These are phyloP conservation scores for Aspergillus asperescens DNA, from an alignment of 495 filamentous ascomycete species.

Conservation along the genomic window DNA sequence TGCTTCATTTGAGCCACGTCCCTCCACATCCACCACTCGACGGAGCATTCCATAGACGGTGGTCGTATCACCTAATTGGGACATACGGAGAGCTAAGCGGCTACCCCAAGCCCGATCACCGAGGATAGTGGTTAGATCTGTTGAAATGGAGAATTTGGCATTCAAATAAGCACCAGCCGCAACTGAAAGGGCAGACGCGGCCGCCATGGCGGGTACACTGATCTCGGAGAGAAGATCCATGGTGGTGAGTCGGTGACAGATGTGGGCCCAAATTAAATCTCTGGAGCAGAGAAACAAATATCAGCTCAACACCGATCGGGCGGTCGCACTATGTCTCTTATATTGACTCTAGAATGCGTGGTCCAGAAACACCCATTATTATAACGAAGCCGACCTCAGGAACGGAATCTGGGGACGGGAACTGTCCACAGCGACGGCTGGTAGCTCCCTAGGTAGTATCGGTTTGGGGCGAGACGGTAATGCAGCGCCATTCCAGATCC, in stretches of 20 bases:
- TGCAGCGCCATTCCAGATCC: conserved; percentile 4
- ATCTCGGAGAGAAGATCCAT: conserved; percentile 40
- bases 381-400: not conserved
- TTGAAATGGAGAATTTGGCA: conserved; percentile 42
- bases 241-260: not conserved
- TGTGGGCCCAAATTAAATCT: not conserved
- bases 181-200: conserved; percentile 36
- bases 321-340: not conserved
- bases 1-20: conserved; percentile 31
- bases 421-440: conserved; percentile 15
- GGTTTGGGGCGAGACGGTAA: conserved; percentile 4
- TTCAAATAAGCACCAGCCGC: conserved; percentile 47
- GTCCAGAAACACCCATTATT: not conserved
- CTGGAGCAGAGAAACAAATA: not conserved
- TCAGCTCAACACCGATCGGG: not conserved
- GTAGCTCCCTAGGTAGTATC: not conserved
- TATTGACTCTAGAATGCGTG: not conserved
- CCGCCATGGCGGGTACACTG: conserved; percentile 29
- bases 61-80: conserved; percentile 36
- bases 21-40: conserved; percentile 36
- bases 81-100: conserved; percentile 36
- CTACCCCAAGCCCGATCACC: conserved; percentile 31
- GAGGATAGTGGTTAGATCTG: conserved; percentile 33
- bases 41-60: conserved; percentile 45
- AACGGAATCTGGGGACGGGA: conserved; percentile 26